Evolutionary conservation across 2,329 filamentous ascomycete species (phyloP).

Genomic region (Graphilbum ipis-grandicollis): DNA sequence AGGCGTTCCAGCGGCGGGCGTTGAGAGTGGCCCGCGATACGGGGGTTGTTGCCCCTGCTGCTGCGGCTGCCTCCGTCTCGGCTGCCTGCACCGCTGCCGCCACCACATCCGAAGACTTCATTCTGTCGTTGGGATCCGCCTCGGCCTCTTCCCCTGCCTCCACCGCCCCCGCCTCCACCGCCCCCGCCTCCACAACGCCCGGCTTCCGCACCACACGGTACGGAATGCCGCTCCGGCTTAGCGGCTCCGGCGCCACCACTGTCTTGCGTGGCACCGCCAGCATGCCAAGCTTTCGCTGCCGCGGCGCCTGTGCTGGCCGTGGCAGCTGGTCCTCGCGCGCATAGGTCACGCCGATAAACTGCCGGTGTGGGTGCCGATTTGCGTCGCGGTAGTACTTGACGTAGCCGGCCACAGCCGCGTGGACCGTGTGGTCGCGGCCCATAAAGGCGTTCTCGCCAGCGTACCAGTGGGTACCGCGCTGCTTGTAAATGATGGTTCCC

Average conservation of each 20-base stretch:
- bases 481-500: conserved; percentile 95
- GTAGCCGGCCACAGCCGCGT: conserved; percentile 68
- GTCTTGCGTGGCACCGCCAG: conserved; percentile 28
- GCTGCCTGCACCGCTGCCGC: background rate
- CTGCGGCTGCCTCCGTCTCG: conserved; percentile 1
- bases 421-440: conserved; percentile 93
- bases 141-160: background rate
- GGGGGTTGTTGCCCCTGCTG: background rate
- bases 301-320: conserved; percentile 53
- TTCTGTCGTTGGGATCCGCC: background rate
- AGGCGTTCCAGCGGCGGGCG: conserved; percentile 10
- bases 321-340: conserved; percentile 68
- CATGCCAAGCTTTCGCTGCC: conserved; percentile 62
- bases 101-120: conserved; percentile 4
- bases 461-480: conserved; percentile 87
- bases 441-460: conserved; percentile 91
- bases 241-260: conserved; percentile 13
- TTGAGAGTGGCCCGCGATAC: conserved; percentile 3
- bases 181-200: conserved; percentile 5
- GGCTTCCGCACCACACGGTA: conserved; percentile 15
- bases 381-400: conserved; percentile 96
- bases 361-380: conserved; percentile 60
- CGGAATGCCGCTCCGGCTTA: conserved; percentile 19
- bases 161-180: background rate
- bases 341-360: conserved; percentile 90